Conservation (phyloP, 257 asterid genomes). For the Cynanchum wilfordii region DNA sequence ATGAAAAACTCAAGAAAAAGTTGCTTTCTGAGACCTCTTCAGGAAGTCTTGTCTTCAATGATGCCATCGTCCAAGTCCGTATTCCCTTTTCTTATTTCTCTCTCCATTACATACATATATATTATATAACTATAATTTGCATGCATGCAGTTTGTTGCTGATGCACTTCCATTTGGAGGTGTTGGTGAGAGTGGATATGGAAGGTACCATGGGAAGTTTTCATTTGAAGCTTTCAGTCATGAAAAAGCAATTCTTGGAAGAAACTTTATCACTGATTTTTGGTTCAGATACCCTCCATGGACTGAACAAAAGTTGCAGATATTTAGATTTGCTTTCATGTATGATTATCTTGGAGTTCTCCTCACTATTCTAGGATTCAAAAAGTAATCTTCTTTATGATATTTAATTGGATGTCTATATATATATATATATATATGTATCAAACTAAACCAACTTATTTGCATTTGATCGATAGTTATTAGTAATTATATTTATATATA, state of each 20-base stretch:
- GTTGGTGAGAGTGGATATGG: constrained; percentile 80
- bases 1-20: constrained; percentile 38
- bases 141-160: constrained; percentile 53
- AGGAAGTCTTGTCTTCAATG: constrained; percentile 63
- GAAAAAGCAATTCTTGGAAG: constrained; percentile 49
- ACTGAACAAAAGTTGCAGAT: constrained; percentile 39
- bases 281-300: constrained; percentile 98
- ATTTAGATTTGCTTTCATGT: constrained; percentile 42
- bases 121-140: too few species aligned
- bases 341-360: constrained; percentile 49
- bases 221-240: constrained; percentile 63
- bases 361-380: constrained; percentile 57
- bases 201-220: constrained; percentile 69
- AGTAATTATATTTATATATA: too few species aligned
- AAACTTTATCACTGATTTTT: constrained; percentile 47
- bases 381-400: constrained; percentile 8
- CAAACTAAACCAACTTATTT: too few species aligned
- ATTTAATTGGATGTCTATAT: too few species aligned
- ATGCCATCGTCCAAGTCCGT: constrained; percentile 65
- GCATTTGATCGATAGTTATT: too few species aligned
- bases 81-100: too few species aligned
- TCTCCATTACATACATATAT: too few species aligned
- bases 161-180: constrained; percentile 76
- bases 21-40: constrained; percentile 50
- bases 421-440: too few species aligned